A percentile compares a stretch with the other conserved stretches of the same genome.
Evolutionary conservation across 768 basidiomycete species (phyloP).

Genomic region (Tephrocybe sp.): DNA sequence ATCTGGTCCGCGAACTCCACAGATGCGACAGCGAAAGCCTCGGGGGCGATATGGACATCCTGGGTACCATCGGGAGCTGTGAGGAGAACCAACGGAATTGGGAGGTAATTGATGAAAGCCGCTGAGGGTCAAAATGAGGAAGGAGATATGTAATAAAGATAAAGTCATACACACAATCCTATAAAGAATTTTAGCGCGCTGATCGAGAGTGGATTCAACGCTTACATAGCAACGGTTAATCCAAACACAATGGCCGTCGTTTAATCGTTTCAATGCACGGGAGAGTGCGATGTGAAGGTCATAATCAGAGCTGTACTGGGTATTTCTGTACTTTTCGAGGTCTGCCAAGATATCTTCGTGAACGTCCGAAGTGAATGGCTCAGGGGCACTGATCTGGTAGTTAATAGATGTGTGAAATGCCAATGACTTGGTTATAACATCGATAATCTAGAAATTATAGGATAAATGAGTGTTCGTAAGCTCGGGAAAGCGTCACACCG

Average conservation of each 20-base stretch:
- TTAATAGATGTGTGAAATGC: constrained; percentile 64
- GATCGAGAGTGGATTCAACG: constrained; percentile 11
- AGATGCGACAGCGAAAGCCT: constrained; percentile 51
- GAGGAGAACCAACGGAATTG: constrained; percentile 46
- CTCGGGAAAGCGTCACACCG: constrained; percentile 12
- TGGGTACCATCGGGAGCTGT: constrained; percentile 46
- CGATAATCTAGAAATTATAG: constrained; percentile 41
- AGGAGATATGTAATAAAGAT: not conserved
- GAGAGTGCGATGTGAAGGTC: constrained; percentile 58
- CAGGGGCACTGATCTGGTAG: constrained; percentile 56
- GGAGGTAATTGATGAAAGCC: constrained; percentile 47
- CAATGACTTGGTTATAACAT: constrained; percentile 57
- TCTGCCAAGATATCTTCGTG: constrained; percentile 56
- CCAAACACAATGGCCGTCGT: constrained; percentile 61
- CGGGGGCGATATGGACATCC: constrained; percentile 51
- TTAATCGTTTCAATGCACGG: constrained; percentile 50
- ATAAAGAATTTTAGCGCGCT: not conserved
- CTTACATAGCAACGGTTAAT: constrained; percentile 57
- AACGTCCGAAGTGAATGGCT: constrained; percentile 52
- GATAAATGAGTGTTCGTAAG: not conserved
- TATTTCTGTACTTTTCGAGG: constrained; percentile 44
- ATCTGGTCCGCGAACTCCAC: constrained; percentile 52
- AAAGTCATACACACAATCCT: constrained; percentile 20
- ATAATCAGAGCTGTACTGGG: constrained; percentile 49
- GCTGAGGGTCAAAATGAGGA: constrained; percentile 23